A percentile compares a stretch with the other conserved stretches of the same genome.
Conservation (phyloP, 768 basidiomycete genomes). For the Candolleomyces eurysporus region DNA sequence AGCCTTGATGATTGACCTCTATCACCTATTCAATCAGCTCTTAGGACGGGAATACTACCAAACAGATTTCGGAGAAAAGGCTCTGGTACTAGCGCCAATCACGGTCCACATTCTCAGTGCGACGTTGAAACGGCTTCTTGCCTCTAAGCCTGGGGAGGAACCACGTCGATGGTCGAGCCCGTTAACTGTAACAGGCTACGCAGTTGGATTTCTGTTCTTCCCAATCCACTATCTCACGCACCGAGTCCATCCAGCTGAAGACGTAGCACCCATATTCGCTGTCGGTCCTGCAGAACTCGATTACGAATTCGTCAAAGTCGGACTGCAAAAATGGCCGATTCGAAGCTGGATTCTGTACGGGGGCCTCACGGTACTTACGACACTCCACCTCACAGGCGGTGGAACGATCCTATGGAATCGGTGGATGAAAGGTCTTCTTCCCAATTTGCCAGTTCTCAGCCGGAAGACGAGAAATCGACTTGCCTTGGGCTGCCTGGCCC, state of each 20-base stretch:
- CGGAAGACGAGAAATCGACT: slow-evolving; percentile 23
- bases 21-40: slow-evolving; percentile 42
- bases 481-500: slow-evolving; percentile 31
- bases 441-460: slow-evolving; percentile 7
- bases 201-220: slow-evolving; percentile 52
- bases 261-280: slow-evolving; percentile 46
- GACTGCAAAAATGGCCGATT: slow-evolving; percentile 58
- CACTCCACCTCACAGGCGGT: slow-evolving; percentile 67
- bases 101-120: slow-evolving; percentile 59
- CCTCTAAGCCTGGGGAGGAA: slow-evolving; percentile 21
- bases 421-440: slow-evolving; percentile 34
- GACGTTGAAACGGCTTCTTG: slow-evolving; percentile 55
- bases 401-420: slow-evolving; percentile 48
- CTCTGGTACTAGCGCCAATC: slow-evolving; percentile 68
- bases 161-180: slow-evolving; percentile 36
- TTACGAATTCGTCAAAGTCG: slow-evolving; percentile 80
- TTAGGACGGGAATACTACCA: slow-evolving; percentile 88
- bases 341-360: slow-evolving; percentile 62
- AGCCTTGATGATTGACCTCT: neutral
- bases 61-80: slow-evolving; percentile 62
- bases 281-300: slow-evolving; percentile 78
- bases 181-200: slow-evolving; percentile 65
- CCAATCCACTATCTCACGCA: slow-evolving; percentile 72
- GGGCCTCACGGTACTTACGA: slow-evolving; percentile 54
- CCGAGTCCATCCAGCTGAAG: slow-evolving; percentile 51